A percentile compares a stretch with the other conserved stretches of the same genome.
Conservation (phyloP, 2,329 filamentous ascomycete species). For the Gnomoniopsis sp. region DNA sequence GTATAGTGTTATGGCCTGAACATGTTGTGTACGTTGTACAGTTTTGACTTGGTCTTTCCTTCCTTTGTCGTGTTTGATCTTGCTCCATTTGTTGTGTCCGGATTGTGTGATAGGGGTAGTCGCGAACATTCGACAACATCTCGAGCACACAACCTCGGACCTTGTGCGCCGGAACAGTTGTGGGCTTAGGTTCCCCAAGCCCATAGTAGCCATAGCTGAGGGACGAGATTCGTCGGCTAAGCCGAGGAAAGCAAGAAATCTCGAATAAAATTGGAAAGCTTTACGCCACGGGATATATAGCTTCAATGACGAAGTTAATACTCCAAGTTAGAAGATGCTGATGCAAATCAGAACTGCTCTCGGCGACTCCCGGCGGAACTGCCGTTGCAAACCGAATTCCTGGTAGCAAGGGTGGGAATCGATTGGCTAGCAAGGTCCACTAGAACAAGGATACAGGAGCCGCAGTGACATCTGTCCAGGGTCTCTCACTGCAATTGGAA, state of each 20-base stretch:
- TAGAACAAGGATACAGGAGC: slow-evolving; percentile 12
- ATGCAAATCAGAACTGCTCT: slow-evolving; percentile 2
- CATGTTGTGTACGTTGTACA: slow-evolving; percentile 62
- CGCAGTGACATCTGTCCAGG: slow-evolving; percentile 13
- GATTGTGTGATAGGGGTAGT: slow-evolving; percentile 46
- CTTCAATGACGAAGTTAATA: neutral
- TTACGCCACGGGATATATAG: neutral
- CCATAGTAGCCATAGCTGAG: slow-evolving; percentile 12
- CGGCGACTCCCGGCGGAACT: slow-evolving; percentile 11
- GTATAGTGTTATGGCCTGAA: slow-evolving; percentile 69
- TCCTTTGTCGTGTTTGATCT: slow-evolving; percentile 93
- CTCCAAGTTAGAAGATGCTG: neutral
- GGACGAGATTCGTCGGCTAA: too few species aligned
- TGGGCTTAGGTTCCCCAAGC: slow-evolving; percentile 1
- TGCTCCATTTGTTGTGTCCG: slow-evolving; percentile 92
- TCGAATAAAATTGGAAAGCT: neutral
- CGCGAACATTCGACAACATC: slow-evolving; percentile 47
- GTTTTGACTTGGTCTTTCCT: slow-evolving; percentile 79
- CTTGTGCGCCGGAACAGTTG: neutral
- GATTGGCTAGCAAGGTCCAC: neutral
- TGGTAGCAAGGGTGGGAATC: neutral
- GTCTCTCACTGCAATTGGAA: neutral
- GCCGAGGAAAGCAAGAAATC: neutral
- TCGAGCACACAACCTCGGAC: slow-evolving; percentile 35
- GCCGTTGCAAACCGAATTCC: slow-evolving; percentile 9